These are phyloP conservation scores for Penicillium sp. DNA, from an alignment of 2,329 filamentous ascomycete species.

Conservation along the genomic window DNA sequence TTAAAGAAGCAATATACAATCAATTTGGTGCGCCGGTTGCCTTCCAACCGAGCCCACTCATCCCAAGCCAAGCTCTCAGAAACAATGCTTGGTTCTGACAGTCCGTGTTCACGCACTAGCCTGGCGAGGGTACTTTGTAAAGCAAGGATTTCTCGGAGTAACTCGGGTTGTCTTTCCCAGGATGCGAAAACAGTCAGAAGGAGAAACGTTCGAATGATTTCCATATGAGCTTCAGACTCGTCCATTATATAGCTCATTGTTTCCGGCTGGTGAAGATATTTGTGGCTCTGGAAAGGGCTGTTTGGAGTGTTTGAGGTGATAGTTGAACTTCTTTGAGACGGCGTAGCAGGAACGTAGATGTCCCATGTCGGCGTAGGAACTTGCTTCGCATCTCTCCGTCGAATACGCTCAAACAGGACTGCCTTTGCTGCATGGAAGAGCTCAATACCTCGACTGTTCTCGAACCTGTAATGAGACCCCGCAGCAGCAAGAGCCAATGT, in stretches of 20 bases:
- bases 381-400: conserved; percentile 47
- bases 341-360: conserved; percentile 33
- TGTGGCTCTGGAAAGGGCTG: conserved; percentile 42
- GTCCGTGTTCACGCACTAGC: conserved; percentile 52
- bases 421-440: conserved; percentile 56
- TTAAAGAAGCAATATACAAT: conserved; percentile 58
- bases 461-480: conserved; percentile 47
- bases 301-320: conserved; percentile 38
- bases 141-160: conserved; percentile 55
- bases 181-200: conserved; percentile 58
- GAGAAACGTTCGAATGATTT: conserved; percentile 48
- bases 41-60: conserved; percentile 53
- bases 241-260: conserved; percentile 32
- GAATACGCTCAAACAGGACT: conserved; percentile 51
- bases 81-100: conserved; percentile 31
- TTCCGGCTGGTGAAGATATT: conserved; percentile 29
- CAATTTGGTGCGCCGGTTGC: conserved; percentile 52
- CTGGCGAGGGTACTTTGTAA: conserved; percentile 55
- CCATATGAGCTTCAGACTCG: conserved; percentile 46
- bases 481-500: conserved; percentile 50
- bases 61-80: conserved; percentile 48
- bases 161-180: conserved; percentile 56
- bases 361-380: conserved; percentile 41
- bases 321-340: conserved; percentile 37
- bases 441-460: conserved; percentile 50